A percentile compares a stretch with the other conserved stretches of the same genome.
Evolutionary conservation across 108 stramenopile species (phyloP).

Genomic region (Hondaea fermentalgiana): DNA sequence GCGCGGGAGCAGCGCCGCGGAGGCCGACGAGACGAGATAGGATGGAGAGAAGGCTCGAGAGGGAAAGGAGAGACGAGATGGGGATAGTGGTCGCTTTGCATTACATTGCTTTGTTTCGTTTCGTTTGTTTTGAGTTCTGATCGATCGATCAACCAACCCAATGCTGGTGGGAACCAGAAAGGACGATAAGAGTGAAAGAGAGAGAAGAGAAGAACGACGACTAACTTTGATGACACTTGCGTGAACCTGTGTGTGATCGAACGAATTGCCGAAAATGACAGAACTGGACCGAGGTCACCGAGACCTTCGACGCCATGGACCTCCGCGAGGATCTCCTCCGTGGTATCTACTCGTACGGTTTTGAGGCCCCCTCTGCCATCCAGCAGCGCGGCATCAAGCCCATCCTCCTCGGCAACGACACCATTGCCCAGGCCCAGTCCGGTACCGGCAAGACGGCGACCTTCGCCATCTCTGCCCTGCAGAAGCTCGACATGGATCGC

Average conservation of each 20-base stretch:
- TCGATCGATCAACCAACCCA: too few species aligned
- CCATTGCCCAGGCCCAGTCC: constrained; percentile 63
- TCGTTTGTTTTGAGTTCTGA: too few species aligned
- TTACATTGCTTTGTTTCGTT: too few species aligned
- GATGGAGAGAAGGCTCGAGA: not conserved
- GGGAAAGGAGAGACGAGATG: too few species aligned
- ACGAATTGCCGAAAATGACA: not conserved
- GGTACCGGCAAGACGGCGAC: constrained; percentile 64
- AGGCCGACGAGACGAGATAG: not conserved
- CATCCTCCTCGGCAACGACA: constrained; percentile 51
- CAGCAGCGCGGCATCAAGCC: constrained; percentile 60
- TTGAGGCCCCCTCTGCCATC: constrained; percentile 62
- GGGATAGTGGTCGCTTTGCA: too few species aligned
- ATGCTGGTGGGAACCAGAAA: too few species aligned
- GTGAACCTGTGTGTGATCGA: not conserved
- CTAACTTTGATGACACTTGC: not conserved
- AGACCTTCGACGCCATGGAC: constrained; percentile 60
- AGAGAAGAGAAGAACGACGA: not conserved
- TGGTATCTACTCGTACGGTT: constrained; percentile 60
- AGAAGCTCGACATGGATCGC: constrained; percentile 77
- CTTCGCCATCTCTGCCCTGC: constrained; percentile 92
- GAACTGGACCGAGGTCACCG: constrained; percentile 26
- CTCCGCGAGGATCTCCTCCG: constrained; percentile 55
- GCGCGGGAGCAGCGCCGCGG: not conserved
- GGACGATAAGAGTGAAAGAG: not conserved